Base-by-base conservation (phyloP, 805 yeast species). In the Wickerhamiella parazyma region DNA sequence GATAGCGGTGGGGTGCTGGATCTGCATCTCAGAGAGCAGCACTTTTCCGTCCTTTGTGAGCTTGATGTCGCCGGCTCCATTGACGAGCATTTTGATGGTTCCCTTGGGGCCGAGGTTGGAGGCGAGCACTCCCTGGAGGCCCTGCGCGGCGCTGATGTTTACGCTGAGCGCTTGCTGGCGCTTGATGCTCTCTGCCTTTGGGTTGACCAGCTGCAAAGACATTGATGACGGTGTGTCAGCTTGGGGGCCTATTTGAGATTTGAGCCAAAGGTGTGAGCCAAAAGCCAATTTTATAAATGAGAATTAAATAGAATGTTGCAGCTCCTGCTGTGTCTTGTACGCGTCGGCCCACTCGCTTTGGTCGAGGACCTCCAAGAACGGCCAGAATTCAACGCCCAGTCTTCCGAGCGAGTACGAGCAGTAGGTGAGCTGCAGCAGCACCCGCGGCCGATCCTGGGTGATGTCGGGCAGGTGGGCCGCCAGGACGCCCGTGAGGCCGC, bases 21-120 rank as follows among this genome's bases (percentile, higher is more conserved):
- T 89, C 66, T 91, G 98, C 98, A 91, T 91, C 60, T 91, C 98
- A 33, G 82, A 75, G 47, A 91, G 69, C 45, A 91, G 68, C 6
- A 91, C 96, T 59, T 89, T 87, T 42, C 98, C 98, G 62, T 91
- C 98, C 59, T 91, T 91, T 43, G 98, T 91, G 55, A 91, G 75
- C 65, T 91, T 91, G 63, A 91, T 82, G 55, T 80, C 77, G 24
- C 98, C 98, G 1, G 95, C 79, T 49, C 98, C 98, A 59, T 91
- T 97, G 42, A 91, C 98, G 46, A 89, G 61, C 82, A 91, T 84
- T 67, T 91, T 91, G 56, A 91, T 69, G 12, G 98, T 91, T 45
- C 98, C 98, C 60, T 85, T 85, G 38, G 98, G 98, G 31, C 98
- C 98, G 55, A 91, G 68, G 60, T 91, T 91, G 48, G 94, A 77